phyloP scores from a whole-genome alignment of 2,329 filamentous ascomycete genomes.

The Penicillium sp. region DNA sequence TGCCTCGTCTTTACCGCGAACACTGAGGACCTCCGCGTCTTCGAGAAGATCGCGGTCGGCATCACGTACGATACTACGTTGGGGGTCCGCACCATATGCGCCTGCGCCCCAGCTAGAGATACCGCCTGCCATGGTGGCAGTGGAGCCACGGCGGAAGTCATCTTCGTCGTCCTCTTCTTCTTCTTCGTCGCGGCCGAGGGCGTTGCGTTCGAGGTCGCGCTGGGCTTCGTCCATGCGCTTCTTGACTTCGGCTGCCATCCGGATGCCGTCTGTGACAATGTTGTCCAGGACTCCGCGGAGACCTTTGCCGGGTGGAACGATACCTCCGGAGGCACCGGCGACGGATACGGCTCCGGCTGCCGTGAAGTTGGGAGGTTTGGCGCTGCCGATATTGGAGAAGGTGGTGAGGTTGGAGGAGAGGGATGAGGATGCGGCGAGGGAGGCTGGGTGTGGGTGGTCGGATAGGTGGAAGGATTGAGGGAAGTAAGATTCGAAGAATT shows the following conservation, averaged over 20 bases:
- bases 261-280: conserved; percentile 95
- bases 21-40: conserved; percentile 64
- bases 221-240: conserved; percentile 94
- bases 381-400: conserved; percentile 66
- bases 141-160: conserved; percentile 42
- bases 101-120: conserved; percentile 39
- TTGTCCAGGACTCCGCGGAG: conserved; percentile 91
- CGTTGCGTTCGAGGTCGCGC: conserved; percentile 80
- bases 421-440: conserved; percentile 42
- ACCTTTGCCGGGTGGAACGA: conserved; percentile 64
- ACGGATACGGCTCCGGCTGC: conserved; percentile 39
- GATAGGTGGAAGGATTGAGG: conserved; percentile 86
- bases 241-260: conserved; percentile 86
- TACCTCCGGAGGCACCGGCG: conserved; percentile 53
- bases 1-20: conserved; percentile 32
- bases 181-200: conserved; percentile 62
- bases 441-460: conserved; percentile 53
- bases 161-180: conserved; percentile 67
- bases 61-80: conserved; percentile 60
- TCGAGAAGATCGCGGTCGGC: conserved; percentile 67
- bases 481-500: conserved; percentile 96
- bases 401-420: conserved; percentile 73
- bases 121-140: conserved; percentile 31
- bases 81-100: conserved; percentile 53
- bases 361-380: conserved; percentile 40